Evolutionary conservation across 2,329 filamentous ascomycete genomes (phyloP), one percentile per base, ranked within the genome.

Genomic region (Phoma herbarum): DNA sequence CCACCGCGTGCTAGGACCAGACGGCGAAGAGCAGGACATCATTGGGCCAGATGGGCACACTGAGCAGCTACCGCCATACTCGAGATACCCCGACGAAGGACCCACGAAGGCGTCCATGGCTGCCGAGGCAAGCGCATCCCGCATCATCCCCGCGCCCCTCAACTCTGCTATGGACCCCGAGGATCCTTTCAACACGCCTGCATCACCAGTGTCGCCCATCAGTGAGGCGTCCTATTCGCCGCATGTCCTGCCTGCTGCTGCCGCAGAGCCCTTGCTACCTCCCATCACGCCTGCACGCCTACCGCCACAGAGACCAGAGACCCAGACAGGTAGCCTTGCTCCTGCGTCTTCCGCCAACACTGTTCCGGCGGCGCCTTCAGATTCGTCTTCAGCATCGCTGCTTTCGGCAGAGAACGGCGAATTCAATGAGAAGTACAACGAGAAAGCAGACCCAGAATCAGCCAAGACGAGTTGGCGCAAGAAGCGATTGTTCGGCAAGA

Each of bases 61-160:
- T 1, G 94, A 98, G 77, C 92, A 96, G 75, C 81, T 97, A 18
- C 94, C 94, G 12, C 94, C 94, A 0, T 98, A 98, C 73, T 91
- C 92, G 14, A 85, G 92, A 74, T 97, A 96, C 76, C 92, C 93
- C 2, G 91, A 96, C 51, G 90, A 92, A 56, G 81, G 88, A 78
- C 77, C 84, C 73, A 72, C 85, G 76, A 82, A 92, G 85, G 79
- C 79, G 10, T 74, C 80, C 12, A 65, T 82, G 62, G 69, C 77
- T 46, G 66, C 74, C 10, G 72, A 75, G 58, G 70, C 69, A 41
- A 75, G 69, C 58, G 67, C 73, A 45, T 75, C 72, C 16, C 71
- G 70, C 37, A 53, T 74, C 10, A 54, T 72, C 14, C 60, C 67
- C 28, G 61, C 62, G 7, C 62, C 67, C 7, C n/a, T 44, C 47